These are phyloP conservation scores for Silene vulgaris DNA, from an alignment of 179 eudicot genomes.

Conservation along the genomic window DNA sequence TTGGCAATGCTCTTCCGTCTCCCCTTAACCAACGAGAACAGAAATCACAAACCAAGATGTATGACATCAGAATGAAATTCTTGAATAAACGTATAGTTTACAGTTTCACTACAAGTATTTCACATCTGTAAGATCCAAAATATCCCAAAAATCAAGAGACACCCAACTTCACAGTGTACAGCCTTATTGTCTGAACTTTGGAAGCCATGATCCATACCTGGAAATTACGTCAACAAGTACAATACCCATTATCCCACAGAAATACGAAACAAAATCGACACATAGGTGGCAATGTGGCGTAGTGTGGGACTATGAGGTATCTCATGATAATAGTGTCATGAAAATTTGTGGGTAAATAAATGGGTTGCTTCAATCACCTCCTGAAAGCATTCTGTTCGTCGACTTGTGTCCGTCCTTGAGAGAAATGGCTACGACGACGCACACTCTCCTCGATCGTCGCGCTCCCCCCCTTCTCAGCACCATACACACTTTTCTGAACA, in stretches of 20 bases:
- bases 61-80: no score
- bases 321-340: no score
- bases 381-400: constrained; percentile 79
- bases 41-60: no score
- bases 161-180: background rate
- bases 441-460: constrained; percentile 88
- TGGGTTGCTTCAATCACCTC: constrained; percentile 33
- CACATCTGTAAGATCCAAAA: background rate
- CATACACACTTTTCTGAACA: constrained; percentile 72
- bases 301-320: no score
- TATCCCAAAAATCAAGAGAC: background rate
- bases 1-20: no score
- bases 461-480: constrained; percentile 88
- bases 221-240: no score
- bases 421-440: constrained; percentile 73
- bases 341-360: background rate
- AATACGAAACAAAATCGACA: no score
- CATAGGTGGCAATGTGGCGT: no score
- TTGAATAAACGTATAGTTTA: no score
- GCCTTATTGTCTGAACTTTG: background rate
- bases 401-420: constrained; percentile 56
- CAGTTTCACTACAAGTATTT: background rate
- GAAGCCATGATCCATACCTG: background rate
- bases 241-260: no score
- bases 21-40: no score